Evolutionary conservation across 1,139 yeast species (phyloP), one percentile per base, ranked within the genome.

Genomic region (Petasospora rhodanensis): DNA sequence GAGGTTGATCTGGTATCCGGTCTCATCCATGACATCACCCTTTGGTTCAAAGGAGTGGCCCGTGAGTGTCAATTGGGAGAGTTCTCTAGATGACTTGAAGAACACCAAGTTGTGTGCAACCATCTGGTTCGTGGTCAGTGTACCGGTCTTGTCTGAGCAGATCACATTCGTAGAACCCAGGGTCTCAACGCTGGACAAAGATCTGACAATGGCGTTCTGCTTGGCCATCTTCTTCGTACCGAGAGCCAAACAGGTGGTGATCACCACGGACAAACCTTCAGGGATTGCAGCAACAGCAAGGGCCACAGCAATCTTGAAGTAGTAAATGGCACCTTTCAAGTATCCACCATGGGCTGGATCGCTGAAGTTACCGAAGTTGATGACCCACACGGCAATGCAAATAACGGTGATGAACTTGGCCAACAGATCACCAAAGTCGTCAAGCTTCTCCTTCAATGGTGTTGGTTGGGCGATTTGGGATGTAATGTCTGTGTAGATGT

Each of bases 201-300:
- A 81, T 52, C 93, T 69, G 14, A 83, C 89, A 58, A 83, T 78
- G 14, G 83, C 93, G 49, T 80, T 68, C 47, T 79, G 72, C 32
- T 63, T 59, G 17, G 79, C 83, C 93, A 83, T 83, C 20, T 76
- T 82, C 47, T 79, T 80, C 21, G 93, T 82, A 10, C 93, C 93
- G 35, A 82, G 76, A 4, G 93, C 91, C 83, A 83, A 79, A 14
- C 91, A 81, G 39, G 83, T 82, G 16, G 93, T 82, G 40, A 83
- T 70, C 9, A 83, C 93, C 18, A 82, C 93, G 31, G 81, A 78
- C 46, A 83, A 66, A 3, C 89, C 79, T 10, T 89, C 83, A 2
- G 93, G 94, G 47, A 82, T 82, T 81, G 82, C 82, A 11, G 91
- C 78, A 33, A 82, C 68, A 2, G 91, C 91, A 29, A 79, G 81